Conservation (phyloP, 345 rosid genomes). For the Capsella bursapastoris region DNA sequence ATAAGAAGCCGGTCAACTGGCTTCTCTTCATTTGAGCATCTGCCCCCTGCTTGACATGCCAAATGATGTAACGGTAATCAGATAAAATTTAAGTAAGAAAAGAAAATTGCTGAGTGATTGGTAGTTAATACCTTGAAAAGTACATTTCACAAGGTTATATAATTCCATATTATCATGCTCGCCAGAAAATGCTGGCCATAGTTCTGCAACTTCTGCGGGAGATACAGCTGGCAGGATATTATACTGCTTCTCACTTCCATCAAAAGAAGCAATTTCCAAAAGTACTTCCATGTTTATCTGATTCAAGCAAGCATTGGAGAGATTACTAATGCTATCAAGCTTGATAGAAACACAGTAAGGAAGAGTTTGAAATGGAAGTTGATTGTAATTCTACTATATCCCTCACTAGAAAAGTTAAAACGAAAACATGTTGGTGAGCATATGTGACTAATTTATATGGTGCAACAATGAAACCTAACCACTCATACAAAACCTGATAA, state of each 20-base stretch:
- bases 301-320: constrained; percentile 36
- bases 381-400: constrained; percentile 11
- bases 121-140: constrained; percentile 66
- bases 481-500: not conserved
- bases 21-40: constrained; percentile 79
- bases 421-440: not conserved
- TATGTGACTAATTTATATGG: not conserved
- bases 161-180: constrained; percentile 47
- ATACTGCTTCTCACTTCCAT: constrained; percentile 60
- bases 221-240: constrained; percentile 52
- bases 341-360: constrained; percentile 21
- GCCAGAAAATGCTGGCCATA: constrained; percentile 56
- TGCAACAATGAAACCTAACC: constrained; percentile 15
- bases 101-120: constrained; percentile 17
- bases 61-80: constrained; percentile 31
- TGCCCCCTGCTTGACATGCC: constrained; percentile 50
- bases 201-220: constrained; percentile 58
- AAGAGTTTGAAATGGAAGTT: constrained; percentile 18
- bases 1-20: constrained; percentile 66
- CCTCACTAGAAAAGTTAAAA: not conserved
- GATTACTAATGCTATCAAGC: constrained; percentile 17
- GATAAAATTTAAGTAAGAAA: constrained; percentile 12
- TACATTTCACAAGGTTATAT: constrained; percentile 61
- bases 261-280: constrained; percentile 76
- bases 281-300: constrained; percentile 65